Conservation (phyloP, 106 monocot genomes). For the Iris macrosiphon region DNA sequence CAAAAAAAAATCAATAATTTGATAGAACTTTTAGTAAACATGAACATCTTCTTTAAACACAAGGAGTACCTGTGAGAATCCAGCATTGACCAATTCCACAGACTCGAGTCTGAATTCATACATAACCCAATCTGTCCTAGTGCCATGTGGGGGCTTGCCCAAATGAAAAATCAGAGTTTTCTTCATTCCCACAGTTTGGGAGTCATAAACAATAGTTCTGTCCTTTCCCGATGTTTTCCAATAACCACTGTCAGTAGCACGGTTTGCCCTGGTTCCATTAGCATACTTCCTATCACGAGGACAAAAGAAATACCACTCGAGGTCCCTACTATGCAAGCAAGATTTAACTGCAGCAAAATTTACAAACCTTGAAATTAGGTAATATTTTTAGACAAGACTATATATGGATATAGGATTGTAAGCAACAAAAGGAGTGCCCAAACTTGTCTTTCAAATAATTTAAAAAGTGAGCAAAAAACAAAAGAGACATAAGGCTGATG, state of each 20-base stretch:
- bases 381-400: too few relatives aligned
- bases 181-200: slow-evolving; percentile 55
- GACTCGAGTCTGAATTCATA: slow-evolving; percentile 71
- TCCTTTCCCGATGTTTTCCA: slow-evolving; percentile 85
- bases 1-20: too few relatives aligned
- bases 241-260: slow-evolving; percentile 56
- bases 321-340: slow-evolving; percentile 39
- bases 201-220: slow-evolving; percentile 29
- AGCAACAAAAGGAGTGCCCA: too few relatives aligned
- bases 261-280: slow-evolving; percentile 47
- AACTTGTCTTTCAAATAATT: too few relatives aligned
- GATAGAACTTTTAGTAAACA: too few relatives aligned
- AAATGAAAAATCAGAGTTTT: slow-evolving; percentile 61
- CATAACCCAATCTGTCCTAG: slow-evolving; percentile 82
- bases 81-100: slow-evolving; percentile 21
- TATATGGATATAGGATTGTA: too few relatives aligned
- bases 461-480: too few relatives aligned
- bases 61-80: slow-evolving; percentile 44
- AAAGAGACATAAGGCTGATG: too few relatives aligned
- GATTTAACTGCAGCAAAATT: too few relatives aligned
- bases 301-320: slow-evolving; percentile 81
- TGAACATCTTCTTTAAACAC: too few relatives aligned
- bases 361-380: too few relatives aligned
- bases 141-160: slow-evolving; percentile 45
- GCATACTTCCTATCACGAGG: slow-evolving; percentile 45